Evolutionary conservation across 768 basidiomycete genomes (phyloP).

Genomic region (Boletus bicolor): DNA sequence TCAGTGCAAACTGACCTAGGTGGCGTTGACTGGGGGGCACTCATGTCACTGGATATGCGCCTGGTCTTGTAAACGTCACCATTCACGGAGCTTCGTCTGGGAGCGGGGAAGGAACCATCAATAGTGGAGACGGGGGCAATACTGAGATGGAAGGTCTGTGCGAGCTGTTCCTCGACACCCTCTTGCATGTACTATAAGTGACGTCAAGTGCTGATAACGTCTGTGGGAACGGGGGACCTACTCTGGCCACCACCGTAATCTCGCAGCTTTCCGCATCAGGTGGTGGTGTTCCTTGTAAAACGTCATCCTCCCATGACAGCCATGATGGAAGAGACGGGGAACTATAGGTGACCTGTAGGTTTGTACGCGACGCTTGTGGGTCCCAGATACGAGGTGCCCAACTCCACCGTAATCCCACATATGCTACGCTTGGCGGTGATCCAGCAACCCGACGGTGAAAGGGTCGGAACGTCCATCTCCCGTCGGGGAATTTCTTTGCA

Average conservation of each 20-base stretch:
- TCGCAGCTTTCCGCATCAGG: conserved; percentile 72
- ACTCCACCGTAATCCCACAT: conserved; percentile 74
- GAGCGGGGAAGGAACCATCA: conserved; percentile 41
- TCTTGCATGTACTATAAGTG: conserved; percentile 54
- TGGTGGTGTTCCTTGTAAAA: conserved; percentile 76
- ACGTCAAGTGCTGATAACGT: conserved; percentile 9
- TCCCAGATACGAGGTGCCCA: conserved; percentile 98
- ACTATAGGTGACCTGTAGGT: conserved; percentile 72
- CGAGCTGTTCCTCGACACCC: conserved; percentile 66
- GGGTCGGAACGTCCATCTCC: conserved; percentile 83
- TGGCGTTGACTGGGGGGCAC: conserved; percentile 31
- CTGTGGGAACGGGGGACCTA: conserved; percentile 34
- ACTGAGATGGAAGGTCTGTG: conserved; percentile 64
- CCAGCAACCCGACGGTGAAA: conserved; percentile 89
- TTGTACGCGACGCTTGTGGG: conserved; percentile 84
- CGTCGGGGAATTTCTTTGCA: conserved; percentile 76
- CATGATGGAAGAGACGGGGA: conserved; percentile 83
- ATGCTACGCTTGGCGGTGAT: conserved; percentile 75
- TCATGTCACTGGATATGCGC: conserved; percentile 41
- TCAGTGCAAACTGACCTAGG: conserved; percentile 24
- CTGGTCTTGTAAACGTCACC: conserved; percentile 41
- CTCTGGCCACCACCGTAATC: conserved; percentile 74
- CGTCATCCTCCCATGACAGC: conserved; percentile 85
- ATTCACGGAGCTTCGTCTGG: conserved; percentile 47
- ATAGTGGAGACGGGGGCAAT: conserved; percentile 65